Base-by-base conservation (phyloP, 495 filamentous ascomycete species). In the Haplographium delicatum region DNA sequence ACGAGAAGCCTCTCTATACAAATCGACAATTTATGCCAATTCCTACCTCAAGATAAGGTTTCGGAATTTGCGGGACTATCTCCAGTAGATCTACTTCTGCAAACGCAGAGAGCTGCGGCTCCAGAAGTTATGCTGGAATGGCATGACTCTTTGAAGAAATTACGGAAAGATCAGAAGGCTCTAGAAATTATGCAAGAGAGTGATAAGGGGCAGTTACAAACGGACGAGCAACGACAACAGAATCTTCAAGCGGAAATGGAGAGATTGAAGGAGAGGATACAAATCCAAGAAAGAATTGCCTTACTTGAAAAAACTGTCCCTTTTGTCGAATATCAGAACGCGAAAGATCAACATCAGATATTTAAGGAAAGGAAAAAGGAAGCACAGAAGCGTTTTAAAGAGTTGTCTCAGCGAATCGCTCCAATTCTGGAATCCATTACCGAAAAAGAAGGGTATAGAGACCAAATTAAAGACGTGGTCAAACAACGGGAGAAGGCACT, bases 11-110 rank as follows among this genome's bases (percentile, higher is more conserved):
- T 94, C 48, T 76, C 81, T 19, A 96, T 97, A 28, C 94, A 97
- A 66, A 85, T 97, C 61, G 93, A 97, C 67, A 99, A 99, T 58
- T 74, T 97, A 2, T 99, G 93, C 64, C 93, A 97, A 67, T 99
- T 99, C 59, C 74, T 99, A 28, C 93, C 93, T 1, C 93, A 99
- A 64, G 93, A 99, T 62, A 86, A 89, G 59, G 94, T 99, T 5
- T 88, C 88, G 20, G 90, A 96, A 54, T 99, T 99, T 62, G 88
- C 93, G 8, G 85, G 78, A 11, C 74, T 96, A 54, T 85, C 81
- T 5, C 86, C 89, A 0, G 71, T 90, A n/a, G 86, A 94, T n/a
- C 74, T 96, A 15, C 75, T 99, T 2, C 70, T 78, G 31, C 85
- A 90, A 41, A 99, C 93, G 0, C 83, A 93, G 50, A 77, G 86